These are phyloP conservation scores for Colletotrichum siamense DNA, from an alignment of 2,329 filamentous ascomycete genomes.

Conservation along the genomic window DNA sequence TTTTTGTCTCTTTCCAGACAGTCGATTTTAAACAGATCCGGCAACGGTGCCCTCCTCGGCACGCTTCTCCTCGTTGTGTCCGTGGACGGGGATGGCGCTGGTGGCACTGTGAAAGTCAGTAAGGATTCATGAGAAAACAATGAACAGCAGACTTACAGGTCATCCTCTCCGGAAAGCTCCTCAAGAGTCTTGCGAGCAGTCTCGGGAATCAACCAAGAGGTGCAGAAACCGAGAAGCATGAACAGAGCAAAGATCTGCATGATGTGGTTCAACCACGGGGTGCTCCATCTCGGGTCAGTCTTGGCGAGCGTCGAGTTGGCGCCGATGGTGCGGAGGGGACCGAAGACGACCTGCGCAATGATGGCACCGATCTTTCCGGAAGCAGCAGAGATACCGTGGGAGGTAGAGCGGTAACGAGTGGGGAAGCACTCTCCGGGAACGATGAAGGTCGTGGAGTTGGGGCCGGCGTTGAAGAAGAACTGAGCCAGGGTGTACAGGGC, in stretches of 20 bases:
- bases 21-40: not conserved
- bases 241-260: conserved; percentile 44
- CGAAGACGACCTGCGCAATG: conserved; percentile 54
- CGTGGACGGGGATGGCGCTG: conserved; percentile 1
- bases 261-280: conserved; percentile 22
- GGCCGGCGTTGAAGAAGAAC: conserved; percentile 40
- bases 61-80: conserved; percentile 19
- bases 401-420: conserved; percentile 66
- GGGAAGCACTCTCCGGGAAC: conserved; percentile 70
- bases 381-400: conserved; percentile 66
- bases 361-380: conserved; percentile 65
- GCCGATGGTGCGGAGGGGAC: conserved; percentile 43
- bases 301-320: conserved; percentile 48
- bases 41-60: conserved; percentile 9
- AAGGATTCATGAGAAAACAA: not conserved
- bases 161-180: conserved; percentile 50
- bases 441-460: conserved; percentile 68
- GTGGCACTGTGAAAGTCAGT: not conserved
- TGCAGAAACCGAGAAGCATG: conserved; percentile 48
- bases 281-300: conserved; percentile 19
- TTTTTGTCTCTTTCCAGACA: not conserved
- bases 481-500: not conserved
- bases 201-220: conserved; percentile 52
- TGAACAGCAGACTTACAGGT: conserved; percentile 1
- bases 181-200: conserved; percentile 49